Evolutionary conservation across 129 eudicot species (phyloP), one percentile per base, ranked within the genome.

Genomic region (Flaveria brownii): DNA sequence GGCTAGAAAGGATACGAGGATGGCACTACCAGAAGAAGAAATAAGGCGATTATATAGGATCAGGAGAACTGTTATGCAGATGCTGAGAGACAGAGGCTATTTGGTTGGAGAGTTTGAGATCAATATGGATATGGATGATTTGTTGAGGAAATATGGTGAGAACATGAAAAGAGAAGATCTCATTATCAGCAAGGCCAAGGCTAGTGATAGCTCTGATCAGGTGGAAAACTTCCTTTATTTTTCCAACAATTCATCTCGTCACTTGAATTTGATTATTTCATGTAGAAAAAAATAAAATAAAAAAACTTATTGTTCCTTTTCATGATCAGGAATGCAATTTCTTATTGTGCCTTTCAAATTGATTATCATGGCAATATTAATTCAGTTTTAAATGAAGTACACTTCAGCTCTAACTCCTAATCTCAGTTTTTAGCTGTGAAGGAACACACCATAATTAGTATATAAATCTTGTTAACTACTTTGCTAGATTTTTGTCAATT

Each of bases 81-180:
- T 92, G 96, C 68, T 92, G 82, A 78, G 74, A 67, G 98, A 92
- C 81, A 77, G 98, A 28, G 88, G 86, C 6, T 92, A 92, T 81
- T 56, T 90, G 70, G 96, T 90, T 55, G 82, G 82, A 1, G 92
- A 88, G 17, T 68, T 72, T 22, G 98, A 93, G 72, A 75, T 86
- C 68, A 83, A 88, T 54, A 85, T 87, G 91, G 64, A 81, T n/a
- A 88, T 55, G 72, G 6, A 74, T 46, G 85, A 84, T 61, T 90
- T 93, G 45, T 13, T 88, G 51, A 56, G 74, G 28, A 92, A 86
- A 69, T 88, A 79, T 50, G 94, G 98, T 11, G 98, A 90, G 28
- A 81, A 88, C 69, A 84, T 92, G 87, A 90, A 92, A 84, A 47
- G 94, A 51, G 94, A 93, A 74, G 96, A 87, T 84, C 89, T 93